Percentiles rank a stretch among this genome's conserved stretches.
Conservation (phyloP, 805 yeast species). For the Candida chauliodis region DNA sequence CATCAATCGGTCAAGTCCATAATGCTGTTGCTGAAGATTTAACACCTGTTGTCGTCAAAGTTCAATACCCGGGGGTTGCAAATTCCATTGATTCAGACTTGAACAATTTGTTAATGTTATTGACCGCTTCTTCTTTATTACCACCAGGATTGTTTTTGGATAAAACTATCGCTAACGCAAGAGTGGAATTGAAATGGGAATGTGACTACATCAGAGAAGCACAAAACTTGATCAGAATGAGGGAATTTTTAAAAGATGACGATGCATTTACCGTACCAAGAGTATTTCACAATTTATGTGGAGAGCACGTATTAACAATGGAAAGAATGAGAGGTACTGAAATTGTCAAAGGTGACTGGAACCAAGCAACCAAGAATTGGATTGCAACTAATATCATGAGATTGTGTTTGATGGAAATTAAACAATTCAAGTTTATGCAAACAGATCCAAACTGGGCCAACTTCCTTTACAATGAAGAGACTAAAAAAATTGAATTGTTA, state of each 20-base stretch:
- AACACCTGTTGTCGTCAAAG: constrained; percentile 84
- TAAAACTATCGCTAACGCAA: constrained; percentile 87
- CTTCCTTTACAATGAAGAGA: constrained; percentile 73
- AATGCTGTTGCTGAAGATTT: constrained; percentile 66
- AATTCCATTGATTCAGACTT: constrained; percentile 91
- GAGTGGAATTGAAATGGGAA: constrained; percentile 94
- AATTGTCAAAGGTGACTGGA: constrained; percentile 71
- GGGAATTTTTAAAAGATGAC: constrained; percentile 52
- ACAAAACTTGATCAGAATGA: constrained; percentile 63
- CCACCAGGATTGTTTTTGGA: constrained; percentile 93
- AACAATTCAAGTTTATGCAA: constrained; percentile 87
- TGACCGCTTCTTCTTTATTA: constrained; percentile 80
- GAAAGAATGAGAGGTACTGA: constrained; percentile 80
- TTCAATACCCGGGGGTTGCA: constrained; percentile 96
- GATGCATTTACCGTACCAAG: constrained; percentile 74
- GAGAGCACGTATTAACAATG: constrained; percentile 86
- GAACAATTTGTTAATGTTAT: constrained; percentile 73
- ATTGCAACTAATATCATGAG: constrained; percentile 85
- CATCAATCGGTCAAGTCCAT: constrained; percentile 97
- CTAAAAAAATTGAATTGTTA: constrained; percentile 73
- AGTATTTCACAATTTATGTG: constrained; percentile 73
- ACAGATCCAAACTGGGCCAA: constrained; percentile 99
- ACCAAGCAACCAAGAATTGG: constrained; percentile 72
- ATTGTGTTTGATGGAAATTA: constrained; percentile 80
- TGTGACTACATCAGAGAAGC: constrained; percentile 95